Evolutionary conservation across 2,329 filamentous ascomycete species (phyloP).

Genomic region (Pseudocercospora eumusae): DNA sequence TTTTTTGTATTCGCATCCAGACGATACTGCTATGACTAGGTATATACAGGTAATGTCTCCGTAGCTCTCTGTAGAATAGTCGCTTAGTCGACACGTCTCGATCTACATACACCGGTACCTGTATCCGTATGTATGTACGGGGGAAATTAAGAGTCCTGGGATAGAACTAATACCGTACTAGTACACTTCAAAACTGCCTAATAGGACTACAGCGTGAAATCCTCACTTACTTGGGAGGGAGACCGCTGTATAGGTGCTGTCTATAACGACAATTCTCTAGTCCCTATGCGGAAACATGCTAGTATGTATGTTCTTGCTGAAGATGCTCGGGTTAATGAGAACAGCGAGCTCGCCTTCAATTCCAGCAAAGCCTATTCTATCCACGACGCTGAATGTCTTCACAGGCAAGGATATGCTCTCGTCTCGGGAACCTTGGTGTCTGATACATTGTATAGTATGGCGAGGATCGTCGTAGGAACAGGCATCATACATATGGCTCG

Average conservation of each 20-base stretch:
- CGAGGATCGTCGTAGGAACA: neutral
- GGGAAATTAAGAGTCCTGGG: no score
- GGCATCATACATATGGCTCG: neutral
- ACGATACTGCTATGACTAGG: no score
- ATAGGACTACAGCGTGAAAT: no score
- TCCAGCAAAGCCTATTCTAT: neutral
- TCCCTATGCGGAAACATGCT: neutral
- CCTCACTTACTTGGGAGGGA: neutral
- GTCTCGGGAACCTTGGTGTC: neutral
- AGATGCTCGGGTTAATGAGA: neutral
- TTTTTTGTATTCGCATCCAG: no score
- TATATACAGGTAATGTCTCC: no score
- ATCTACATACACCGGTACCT: no score
- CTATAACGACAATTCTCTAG: neutral
- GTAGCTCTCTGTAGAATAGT: no score
- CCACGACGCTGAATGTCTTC: neutral
- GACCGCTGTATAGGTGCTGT: neutral
- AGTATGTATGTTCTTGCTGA: neutral
- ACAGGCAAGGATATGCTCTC: neutral
- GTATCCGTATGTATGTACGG: no score
- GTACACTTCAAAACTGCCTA: no score
- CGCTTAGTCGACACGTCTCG: no score
- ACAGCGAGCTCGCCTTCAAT: no score
- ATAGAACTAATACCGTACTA: no score
- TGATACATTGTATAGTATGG: constrained; percentile 1